Conservation (phyloP, 1,284 basidiomycete genomes). For the Phellinidium pouzarii region DNA sequence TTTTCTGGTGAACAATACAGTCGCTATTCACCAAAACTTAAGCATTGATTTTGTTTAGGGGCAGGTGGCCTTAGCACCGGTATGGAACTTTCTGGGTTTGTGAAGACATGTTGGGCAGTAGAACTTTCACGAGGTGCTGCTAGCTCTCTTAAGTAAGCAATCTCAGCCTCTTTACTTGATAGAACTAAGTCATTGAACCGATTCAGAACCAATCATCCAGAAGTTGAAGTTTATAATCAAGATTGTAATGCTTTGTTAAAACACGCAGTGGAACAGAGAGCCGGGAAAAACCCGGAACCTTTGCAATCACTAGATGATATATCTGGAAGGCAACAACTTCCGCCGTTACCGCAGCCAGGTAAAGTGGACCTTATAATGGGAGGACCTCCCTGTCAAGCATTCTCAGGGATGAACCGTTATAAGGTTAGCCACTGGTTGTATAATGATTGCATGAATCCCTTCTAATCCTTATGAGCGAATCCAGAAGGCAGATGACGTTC, state of each 20-base stretch:
- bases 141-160: constrained; percentile 46
- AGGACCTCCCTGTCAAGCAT: constrained; percentile 67
- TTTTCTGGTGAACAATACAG: constrained; percentile 49
- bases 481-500: constrained; percentile 52
- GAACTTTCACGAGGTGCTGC: constrained; percentile 60
- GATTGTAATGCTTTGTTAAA: constrained; percentile 53
- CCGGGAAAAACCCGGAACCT: constrained; percentile 33
- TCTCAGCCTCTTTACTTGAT: constrained; percentile 1
- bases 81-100: constrained; percentile 47
- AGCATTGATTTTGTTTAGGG: constrained; percentile 44
- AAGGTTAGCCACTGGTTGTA: constrained; percentile 33
- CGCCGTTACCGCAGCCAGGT: constrained; percentile 45
- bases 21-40: too few species aligned
- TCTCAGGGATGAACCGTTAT: constrained; percentile 52
- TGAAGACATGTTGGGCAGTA: constrained; percentile 60
- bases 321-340: constrained; percentile 29
- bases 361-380: constrained; percentile 68
- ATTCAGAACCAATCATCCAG: constrained; percentile 49
- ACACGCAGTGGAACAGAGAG: constrained; percentile 43
- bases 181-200: constrained; percentile 1
- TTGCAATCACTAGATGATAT: constrained; percentile 31
- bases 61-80: constrained; percentile 66
- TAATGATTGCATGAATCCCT: background rate
- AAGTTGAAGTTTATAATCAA: constrained; percentile 54
- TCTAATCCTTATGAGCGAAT: constrained; percentile 4